Evolutionary conservation across 768 basidiomycete species (phyloP), one percentile per base, ranked within the genome.

Genomic region (Kwoniella dejecticola): DNA sequence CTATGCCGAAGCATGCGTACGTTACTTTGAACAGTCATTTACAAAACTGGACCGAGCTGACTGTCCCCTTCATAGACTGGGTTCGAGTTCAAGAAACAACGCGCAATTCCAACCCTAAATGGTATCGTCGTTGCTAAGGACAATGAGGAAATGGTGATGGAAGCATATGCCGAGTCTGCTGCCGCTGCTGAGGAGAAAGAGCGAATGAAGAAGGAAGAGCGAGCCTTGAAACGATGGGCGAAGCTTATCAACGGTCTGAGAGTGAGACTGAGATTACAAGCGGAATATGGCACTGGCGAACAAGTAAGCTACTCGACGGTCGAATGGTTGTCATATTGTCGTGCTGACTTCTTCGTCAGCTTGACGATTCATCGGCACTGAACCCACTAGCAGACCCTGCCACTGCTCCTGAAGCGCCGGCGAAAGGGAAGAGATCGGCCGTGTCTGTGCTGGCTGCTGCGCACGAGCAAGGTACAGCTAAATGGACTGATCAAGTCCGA

Each of bases 71-170:
- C 7, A 36, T 40, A 97, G 94, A 91, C 87, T 59, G 89, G 93
- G 13, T 99, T 98, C 77, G 95, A 97, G 78, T 99, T 98, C 81
- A 91, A 87, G 75, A 93, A 94, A 77, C 87, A 90, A 30, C 84
- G 88, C 52, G 95, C 96, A 0, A 85, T 85, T 60, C 95, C 95
- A 3, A 82, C 91, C 60, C 81, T 95, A 30, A 85, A 87, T 54
- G 95, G 95, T 11, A 83, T 99, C 2, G 92, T 98, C 26, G 83
- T 91, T 26, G 90, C 94, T 15, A 82, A 82, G 38, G 92, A 94
- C 77, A 85, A 90, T 66, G 89, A 91, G 75, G 80, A 82, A 1
- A 76, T 83, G 3, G 72, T 97, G 15, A 78, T 93, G 26, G 90
- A 95, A 81, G 93, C 92, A 1, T 97, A 88, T 69, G 86, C 85